Evolutionary conservation across 2,329 filamentous ascomycete genomes (phyloP), one percentile per base, ranked within the genome.

Genomic region (Beauveria sp.): DNA sequence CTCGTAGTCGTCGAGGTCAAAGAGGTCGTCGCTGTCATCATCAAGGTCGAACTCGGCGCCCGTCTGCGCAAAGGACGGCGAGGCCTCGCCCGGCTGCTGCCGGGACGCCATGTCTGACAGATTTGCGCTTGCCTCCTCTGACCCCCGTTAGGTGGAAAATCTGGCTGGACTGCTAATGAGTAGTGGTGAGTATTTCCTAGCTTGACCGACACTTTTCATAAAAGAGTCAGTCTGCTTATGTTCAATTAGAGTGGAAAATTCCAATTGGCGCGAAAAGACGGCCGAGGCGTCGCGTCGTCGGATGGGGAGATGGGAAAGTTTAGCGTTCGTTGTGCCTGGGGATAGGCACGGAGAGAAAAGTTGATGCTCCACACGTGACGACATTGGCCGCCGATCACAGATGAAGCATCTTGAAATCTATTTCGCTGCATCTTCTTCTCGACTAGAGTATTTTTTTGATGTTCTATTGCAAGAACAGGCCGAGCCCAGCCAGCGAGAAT

Each of bases 31-130:
- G 64, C 73, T 70, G 66, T 68, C 70, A 65, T 71, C 70, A 61
- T 75, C 72, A 55, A 75, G 70, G 55, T 62, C 67, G 64, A 74
- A 70, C 53, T 75, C 73, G 51, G 71, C 69, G 48, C 72, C 71
- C 40, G 74, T 76, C 66, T 75, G 75, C 55, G 74, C 73, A 65
- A 76, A 76, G n/a, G 72, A 71, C 22, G 73, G 70, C 55, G 70
- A 70, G 22, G 67, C 66, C 61, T 69, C 67, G 63, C 57, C 58
- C 56, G 63, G 30, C 28, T 9, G 66, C 50, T 64, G 64, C 59
- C 63, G 65, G 68, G 68, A 69, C 51, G 56, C 55, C 62, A 66
- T 66, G 14, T 14, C 14, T 7, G 16, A n/a, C 40, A 2, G 52
- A 22, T 16, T 14, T 18, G 52, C 37, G 40, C 16, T 14, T n/a